Conservation (phyloP, 441 rosid genomes). For the Adansonia grandidieri region DNA sequence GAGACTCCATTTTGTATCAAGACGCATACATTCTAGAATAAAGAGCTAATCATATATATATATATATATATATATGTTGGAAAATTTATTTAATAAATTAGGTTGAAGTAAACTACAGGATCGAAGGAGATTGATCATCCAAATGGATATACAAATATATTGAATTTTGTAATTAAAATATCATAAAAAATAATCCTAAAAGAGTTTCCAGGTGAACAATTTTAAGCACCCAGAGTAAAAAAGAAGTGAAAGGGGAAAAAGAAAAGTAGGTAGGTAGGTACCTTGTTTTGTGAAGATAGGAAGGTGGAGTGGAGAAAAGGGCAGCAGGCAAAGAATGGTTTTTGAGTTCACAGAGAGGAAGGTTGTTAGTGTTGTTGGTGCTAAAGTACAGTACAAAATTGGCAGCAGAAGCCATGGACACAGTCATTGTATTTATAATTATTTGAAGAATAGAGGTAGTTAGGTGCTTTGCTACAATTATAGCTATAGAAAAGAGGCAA, state of each 20-base stretch:
- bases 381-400: conserved; percentile 42
- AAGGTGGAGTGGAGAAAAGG: conserved; percentile 28
- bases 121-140: background rate
- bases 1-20: background rate
- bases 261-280: conserved; percentile 13
- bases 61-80: background rate
- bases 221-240: background rate
- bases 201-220: background rate
- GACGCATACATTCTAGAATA: background rate
- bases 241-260: background rate
- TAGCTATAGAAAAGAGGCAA: no score
- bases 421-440: background rate
- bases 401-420: conserved; percentile 61
- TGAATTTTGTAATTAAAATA: background rate
- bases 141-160: background rate
- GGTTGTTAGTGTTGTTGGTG: conserved; percentile 33
- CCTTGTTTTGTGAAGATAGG: conserved; percentile 41
- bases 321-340: conserved; percentile 29
- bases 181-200: background rate
- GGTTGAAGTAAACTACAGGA: background rate
- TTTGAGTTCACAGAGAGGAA: conserved; percentile 31
- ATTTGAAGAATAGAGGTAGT: no score
- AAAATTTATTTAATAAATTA: background rate
- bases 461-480: no score
- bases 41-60: background rate